Base-by-base conservation (phyloP, 805 yeast genomes). In the Lachancea sp. region DNA sequence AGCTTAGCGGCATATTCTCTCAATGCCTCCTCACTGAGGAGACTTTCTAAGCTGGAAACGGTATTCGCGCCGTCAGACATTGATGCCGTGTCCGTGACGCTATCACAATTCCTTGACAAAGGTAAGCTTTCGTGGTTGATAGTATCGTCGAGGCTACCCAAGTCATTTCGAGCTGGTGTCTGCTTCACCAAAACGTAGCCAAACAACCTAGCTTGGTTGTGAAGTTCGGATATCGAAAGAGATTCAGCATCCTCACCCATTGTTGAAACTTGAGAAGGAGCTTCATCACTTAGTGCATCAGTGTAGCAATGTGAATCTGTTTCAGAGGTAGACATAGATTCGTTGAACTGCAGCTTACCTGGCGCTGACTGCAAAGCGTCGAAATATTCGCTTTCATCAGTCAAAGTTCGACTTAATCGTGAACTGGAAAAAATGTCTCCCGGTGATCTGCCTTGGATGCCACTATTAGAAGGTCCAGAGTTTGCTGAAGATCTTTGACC, bases 331-430 rank as follows among this genome's bases (percentile, higher is more conserved):
- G 32, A 17, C 6, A 12, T 21, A 3, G 46, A 36, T 11, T 25
- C 24, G 22, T 29, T 35, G 22, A 32, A n/a, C 4, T 23, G 13
- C 4, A 15, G 8, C 9, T 36, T 25, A 16, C 22, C n/a, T 9
- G 24, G 30, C 8, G 13, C 31, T 9, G 41, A 35, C 17, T 46
- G 45, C 18, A 34, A 26, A 5, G 64, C 64, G 50, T 60, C 65
- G 6, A 52, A 55, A 39, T 55, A 56, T 8, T 56, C 58, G 34
- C 58, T 51, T 29, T 56, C 61, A 20, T 52, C 49, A 11, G 58
- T 43, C 2, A 52, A 42, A 3, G 56, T 11, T 8, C 33, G 17
- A 21, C 26, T 21, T 13, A 48, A 3, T 56, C 8, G 13, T 2
- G 13, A 13, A 21, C 19, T 24, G 20, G 20, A 36, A 9, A 13